phyloP scores from a whole-genome alignment of 768 basidiomycete species.

The Trametes elegans region DNA sequence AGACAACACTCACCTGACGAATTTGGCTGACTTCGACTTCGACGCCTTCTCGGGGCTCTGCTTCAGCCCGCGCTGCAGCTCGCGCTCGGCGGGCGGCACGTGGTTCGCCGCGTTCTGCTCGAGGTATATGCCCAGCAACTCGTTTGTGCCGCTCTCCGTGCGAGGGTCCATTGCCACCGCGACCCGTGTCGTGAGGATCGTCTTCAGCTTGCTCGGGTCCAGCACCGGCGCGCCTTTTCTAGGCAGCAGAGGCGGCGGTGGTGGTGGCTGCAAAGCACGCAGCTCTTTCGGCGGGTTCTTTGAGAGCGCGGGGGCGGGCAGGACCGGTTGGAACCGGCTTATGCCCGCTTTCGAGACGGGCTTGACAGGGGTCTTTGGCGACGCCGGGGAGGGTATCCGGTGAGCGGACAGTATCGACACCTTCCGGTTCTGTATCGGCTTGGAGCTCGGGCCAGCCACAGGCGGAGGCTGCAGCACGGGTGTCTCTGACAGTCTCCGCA shows the following conservation, averaged over 20 bases:
- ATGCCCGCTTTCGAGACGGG: background rate
- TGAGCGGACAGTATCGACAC: constrained; percentile 1
- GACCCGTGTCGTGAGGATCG: constrained; percentile 52
- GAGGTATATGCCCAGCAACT: constrained; percentile 52
- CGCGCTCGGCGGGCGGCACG: constrained; percentile 35
- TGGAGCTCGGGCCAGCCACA: background rate
- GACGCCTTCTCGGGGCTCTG: constrained; percentile 56
- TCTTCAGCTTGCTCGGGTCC: constrained; percentile 31
- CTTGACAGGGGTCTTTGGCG: background rate
- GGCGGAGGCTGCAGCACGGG: background rate
- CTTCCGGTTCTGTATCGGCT: background rate
- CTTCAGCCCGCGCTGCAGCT: constrained; percentile 49
- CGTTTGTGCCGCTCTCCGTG: constrained; percentile 47
- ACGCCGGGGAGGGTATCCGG: background rate
- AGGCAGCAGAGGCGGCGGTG: constrained; percentile 3
- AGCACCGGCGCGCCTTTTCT: constrained; percentile 16
- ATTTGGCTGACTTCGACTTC: constrained; percentile 42
- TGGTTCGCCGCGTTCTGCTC: constrained; percentile 42
- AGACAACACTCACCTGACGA: constrained; percentile 42
- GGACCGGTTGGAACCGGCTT: constrained; percentile 2
- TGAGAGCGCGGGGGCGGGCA: background rate
- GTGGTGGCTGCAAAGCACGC: constrained; percentile 14
- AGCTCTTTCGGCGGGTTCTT: constrained; percentile 1
- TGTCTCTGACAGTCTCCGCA: too few species aligned
- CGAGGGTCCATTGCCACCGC: constrained; percentile 52